These are phyloP conservation scores for Durotheca rogersii DNA, from an alignment of 495 filamentous ascomycete species.

Conservation along the genomic window DNA sequence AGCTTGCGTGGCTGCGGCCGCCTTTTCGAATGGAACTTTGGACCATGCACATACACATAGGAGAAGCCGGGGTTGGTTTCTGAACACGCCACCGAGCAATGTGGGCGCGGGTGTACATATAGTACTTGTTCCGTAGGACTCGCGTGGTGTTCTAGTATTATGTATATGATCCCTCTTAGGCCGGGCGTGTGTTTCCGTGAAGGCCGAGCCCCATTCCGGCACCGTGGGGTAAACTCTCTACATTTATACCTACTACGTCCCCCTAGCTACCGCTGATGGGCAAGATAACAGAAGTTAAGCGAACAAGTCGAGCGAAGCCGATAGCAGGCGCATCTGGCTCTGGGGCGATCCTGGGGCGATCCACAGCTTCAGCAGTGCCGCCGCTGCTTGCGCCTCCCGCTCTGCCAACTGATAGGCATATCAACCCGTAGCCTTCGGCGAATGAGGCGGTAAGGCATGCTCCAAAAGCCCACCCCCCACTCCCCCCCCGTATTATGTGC, in stretches of 20 bases:
- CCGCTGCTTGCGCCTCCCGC: not conserved
- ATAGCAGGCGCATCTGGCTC: constrained; percentile 12
- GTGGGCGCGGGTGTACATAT: too few relatives aligned
- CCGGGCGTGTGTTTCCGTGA: not conserved
- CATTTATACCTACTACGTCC: too few relatives aligned
- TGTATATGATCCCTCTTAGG: not conserved
- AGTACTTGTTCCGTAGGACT: not conserved
- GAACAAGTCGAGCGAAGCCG: constrained; percentile 11
- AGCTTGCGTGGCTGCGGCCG: not conserved
- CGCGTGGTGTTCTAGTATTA: not conserved
- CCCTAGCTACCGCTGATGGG: too few relatives aligned
- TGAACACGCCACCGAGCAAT: too few relatives aligned
- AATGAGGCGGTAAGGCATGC: constrained; percentile 2
- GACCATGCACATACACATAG: not conserved
- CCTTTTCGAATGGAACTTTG: not conserved
- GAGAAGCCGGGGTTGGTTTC: too few relatives aligned
- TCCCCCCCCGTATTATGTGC: too few relatives aligned
- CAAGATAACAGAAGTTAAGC: too few relatives aligned
- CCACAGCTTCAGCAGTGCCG: constrained; percentile 7
- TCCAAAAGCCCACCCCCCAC: too few relatives aligned
- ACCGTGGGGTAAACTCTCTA: too few relatives aligned
- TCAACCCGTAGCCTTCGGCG: not conserved
- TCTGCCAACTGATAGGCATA: constrained; percentile 1
- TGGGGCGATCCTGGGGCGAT: constrained; percentile 4
- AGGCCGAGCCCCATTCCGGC: too few relatives aligned